Base-by-base conservation (phyloP, 108 stramenopile species). In the Craspedostauros australis region DNA sequence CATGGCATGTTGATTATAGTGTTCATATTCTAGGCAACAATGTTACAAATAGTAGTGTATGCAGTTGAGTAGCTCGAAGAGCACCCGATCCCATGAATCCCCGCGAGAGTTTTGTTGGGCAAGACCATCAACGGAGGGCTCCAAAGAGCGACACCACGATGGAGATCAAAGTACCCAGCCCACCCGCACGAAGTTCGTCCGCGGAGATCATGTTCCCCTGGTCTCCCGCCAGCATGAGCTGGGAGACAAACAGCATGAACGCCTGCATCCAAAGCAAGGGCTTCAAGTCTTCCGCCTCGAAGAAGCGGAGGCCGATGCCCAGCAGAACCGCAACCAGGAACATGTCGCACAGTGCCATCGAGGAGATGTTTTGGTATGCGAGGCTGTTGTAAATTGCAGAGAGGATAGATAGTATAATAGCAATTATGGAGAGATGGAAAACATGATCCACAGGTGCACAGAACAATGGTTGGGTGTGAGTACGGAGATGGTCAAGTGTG, bases 151-250 rank as follows among this genome's bases (percentile, higher is more conserved):
- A 23, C 1, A 37, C 33, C 14, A 52, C 30, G 6, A 52, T 34
- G 6, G 50, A 52, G 23, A 52, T 34, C 36, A 52, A 52, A 18
- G 31, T 52, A 3, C 33, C 50, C 36, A 52, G 36, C 24, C 50
- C 20, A 5, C 50, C 50, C 2, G 50, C 50, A 14, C 38, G 50
- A 33, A 28, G 22, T 2, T 52, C 26, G 22, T 52, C 50, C 14
- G n/a, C 34, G 9, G 36, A 21, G 21, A 52, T 52, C 50, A 52
- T 52, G 2, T 34, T 37, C 36, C 50, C 50, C 12, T n/a, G 14
- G 6, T 34, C 50, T 11, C 50, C 50, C 11, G 50, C 50, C 12
- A 52, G 33, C 50, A 52, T 52, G 31, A 28, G 20, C 23, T 52
- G 50, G 16, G 50, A 52, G 4, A 52, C 33, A 5, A 52, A 14